phyloP scores from a whole-genome alignment of 768 basidiomycete species.

The Cystoderma amianthinum region DNA sequence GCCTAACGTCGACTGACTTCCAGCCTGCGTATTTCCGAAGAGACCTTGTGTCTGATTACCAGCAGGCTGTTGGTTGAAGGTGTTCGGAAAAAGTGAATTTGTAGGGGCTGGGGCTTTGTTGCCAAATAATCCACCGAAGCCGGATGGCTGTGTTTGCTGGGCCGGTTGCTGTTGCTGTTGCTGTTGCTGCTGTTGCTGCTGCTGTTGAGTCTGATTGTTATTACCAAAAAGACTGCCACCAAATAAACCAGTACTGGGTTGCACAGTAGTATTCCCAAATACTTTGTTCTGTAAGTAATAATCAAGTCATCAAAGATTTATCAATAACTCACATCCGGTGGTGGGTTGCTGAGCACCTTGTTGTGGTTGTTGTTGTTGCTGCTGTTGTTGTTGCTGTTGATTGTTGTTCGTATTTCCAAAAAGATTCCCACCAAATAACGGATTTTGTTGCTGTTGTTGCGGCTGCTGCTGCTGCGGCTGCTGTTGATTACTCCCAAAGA shows the following conservation, averaged over 20 bases:
- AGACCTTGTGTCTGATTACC: conserved; percentile 25
- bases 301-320: too few species aligned
- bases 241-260: conserved; percentile 11
- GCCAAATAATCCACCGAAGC: conserved; percentile 29
- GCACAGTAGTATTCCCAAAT: conserved; percentile 3
- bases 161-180: conserved; percentile 28
- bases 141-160: conserved; percentile 10
- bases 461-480: conserved; percentile 17
- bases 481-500: conserved; percentile 24
- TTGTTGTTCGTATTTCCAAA: conserved; percentile 13
- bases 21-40: conserved; percentile 41
- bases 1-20: conserved; percentile 37
- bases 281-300: too few species aligned
- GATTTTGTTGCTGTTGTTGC: conserved; percentile 15
- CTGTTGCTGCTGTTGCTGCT: conserved; percentile 23
- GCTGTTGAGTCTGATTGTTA: conserved; percentile 14
- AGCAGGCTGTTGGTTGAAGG: conserved; percentile 38
- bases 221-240: conserved; percentile 23
- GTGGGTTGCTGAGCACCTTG: conserved; percentile 8
- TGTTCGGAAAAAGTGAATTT: conserved; percentile 28
- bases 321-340: neutral
- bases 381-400: conserved; percentile 16
- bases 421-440: conserved; percentile 15
- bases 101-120: conserved; percentile 31
- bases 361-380: conserved; percentile 13